These are phyloP conservation scores for Picea engelmannii DNA, from an alignment of 83 land plant species.

Conservation along the genomic window DNA sequence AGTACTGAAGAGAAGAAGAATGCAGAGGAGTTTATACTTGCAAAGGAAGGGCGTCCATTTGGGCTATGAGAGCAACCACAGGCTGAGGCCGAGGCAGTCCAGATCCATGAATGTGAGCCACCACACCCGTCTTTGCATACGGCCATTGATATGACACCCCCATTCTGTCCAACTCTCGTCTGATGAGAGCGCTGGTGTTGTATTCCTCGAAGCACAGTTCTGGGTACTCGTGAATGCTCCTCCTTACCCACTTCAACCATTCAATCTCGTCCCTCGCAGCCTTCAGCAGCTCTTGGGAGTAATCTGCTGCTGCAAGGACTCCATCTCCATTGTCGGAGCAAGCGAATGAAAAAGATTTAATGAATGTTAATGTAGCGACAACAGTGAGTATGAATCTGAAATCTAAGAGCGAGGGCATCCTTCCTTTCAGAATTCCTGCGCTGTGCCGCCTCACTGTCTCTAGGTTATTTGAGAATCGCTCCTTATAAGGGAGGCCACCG, in stretches of 20 bases:
- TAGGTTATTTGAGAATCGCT: too few species aligned
- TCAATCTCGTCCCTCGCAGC: slow-evolving; percentile 13
- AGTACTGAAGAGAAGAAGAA: too few species aligned
- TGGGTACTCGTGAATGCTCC: slow-evolving; percentile 45
- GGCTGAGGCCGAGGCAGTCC: slow-evolving; percentile 30
- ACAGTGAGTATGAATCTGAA: too few species aligned
- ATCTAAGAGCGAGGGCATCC: too few species aligned
- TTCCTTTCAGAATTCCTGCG: too few species aligned
- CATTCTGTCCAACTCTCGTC: slow-evolving; percentile 41
- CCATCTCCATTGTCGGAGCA: too few species aligned
- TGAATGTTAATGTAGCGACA: too few species aligned
- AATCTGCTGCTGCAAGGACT: too few species aligned
- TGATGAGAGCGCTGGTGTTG: slow-evolving; percentile 35
- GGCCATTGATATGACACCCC: slow-evolving; percentile 50
- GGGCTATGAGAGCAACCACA: slow-evolving; percentile 43
- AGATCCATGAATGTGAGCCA: slow-evolving; percentile 42
- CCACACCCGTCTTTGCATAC: slow-evolving; percentile 43
- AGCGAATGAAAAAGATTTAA: too few species aligned
- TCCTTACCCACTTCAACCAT: slow-evolving; percentile 36
- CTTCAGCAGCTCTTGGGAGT: neutral
- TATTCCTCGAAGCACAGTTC: slow-evolving; percentile 41
- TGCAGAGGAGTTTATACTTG: slow-evolving; percentile 25
- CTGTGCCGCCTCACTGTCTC: too few species aligned
- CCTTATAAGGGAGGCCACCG: too few species aligned
- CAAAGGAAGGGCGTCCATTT: slow-evolving; percentile 54